Base-by-base conservation (phyloP, 129 eudicot genomes). In the Calendula officinalis region DNA sequence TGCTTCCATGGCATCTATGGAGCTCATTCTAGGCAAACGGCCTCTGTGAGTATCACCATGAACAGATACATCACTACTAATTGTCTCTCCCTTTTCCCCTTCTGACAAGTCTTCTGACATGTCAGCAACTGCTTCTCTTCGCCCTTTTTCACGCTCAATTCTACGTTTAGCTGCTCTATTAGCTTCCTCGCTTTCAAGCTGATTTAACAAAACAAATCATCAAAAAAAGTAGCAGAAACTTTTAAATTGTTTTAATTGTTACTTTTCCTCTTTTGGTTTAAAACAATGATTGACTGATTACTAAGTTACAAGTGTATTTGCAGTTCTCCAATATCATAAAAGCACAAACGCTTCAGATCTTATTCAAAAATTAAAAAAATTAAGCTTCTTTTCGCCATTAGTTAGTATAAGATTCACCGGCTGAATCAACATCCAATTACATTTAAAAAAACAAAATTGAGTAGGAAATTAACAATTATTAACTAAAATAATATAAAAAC, bases 31-130 rank as follows among this genome's bases (percentile, higher is more conserved):
- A 5, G 96, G 96, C 74, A 92, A 70, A 67, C 95, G 86, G 15
- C 95, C 94, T 69, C 81, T 84, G 30, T 73, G 81, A 67, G 78
- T 82, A 32, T 89, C 99, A 74, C 94, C 92, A 39, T 88, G 99
- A 71, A 74, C 64, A 33, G 97, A 86, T 33, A 80, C 46, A 16
- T 94, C 96, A 60, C 79, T 95, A 60, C 79, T 62, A 33, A 77
- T 50, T 8, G 69, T 40, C 67, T 88, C 96, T 62, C 95, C 99
- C 76, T 76, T 94, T 49, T 94, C 99, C 55, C 99, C 99, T 73
- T 94, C 99, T 0, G 99, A 94, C 57, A 94, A 74, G 78, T 94
- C 99, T 60, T 94, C 99, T 8, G 96, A 94, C 99, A 94, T 89
- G 69, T 94, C 99, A 52, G 97, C 97, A 62, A 90, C 96, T 34